phyloP scores from a whole-genome alignment of 805 yeast species.

The Lachancea nothofagi region DNA sequence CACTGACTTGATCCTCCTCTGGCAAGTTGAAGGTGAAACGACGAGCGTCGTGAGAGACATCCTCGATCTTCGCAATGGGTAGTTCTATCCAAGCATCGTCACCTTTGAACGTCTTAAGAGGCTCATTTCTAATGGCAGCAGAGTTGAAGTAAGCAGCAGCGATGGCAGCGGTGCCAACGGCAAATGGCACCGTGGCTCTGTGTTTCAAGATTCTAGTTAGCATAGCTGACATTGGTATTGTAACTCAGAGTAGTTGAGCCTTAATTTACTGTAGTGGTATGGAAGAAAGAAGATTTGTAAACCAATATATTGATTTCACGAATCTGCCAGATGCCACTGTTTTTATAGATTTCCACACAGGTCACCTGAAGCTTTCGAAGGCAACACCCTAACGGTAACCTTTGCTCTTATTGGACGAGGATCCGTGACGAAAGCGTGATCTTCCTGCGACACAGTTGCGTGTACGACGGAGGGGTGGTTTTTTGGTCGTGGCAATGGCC shows the following conservation, averaged over 20 bases:
- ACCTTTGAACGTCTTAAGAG: slow-evolving; percentile 48
- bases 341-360: no score
- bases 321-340: no score
- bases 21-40: slow-evolving; percentile 68
- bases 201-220: slow-evolving; percentile 22
- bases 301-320: no score
- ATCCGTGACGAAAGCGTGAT: neutral
- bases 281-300: no score
- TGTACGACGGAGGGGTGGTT: no score
- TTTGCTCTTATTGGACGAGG: slow-evolving; percentile 6
- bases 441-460: neutral
- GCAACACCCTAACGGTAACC: neutral
- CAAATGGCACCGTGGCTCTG: slow-evolving; percentile 34
- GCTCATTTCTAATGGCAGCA: slow-evolving; percentile 32
- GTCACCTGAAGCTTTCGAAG: no score
- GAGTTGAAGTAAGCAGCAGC: slow-evolving; percentile 33
- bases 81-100: slow-evolving; percentile 69
- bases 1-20: slow-evolving; percentile 59
- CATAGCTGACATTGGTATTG: slow-evolving; percentile 14
- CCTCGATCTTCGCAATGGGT: slow-evolving; percentile 40
- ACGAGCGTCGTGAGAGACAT: slow-evolving; percentile 59
- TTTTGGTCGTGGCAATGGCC: no score
- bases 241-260: no score
- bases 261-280: no score
- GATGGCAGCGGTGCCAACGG: slow-evolving; percentile 45